Evolutionary conservation across 2,329 filamentous ascomycete species (phyloP).

Genomic region (Stromatinia cepivora): DNA sequence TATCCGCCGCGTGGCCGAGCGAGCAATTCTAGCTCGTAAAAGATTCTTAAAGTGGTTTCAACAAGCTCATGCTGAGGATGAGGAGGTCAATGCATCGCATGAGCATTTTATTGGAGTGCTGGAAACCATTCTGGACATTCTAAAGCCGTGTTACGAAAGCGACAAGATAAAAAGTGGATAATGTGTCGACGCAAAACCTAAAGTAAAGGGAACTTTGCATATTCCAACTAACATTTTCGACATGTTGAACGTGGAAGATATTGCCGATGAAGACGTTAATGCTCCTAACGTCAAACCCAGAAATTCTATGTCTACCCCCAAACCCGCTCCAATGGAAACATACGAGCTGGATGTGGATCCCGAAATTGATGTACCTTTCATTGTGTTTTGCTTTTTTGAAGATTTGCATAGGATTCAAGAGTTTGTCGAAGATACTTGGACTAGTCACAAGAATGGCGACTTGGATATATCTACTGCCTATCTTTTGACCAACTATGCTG

Average conservation of each 20-base stretch:
- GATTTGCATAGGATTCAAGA: neutral
- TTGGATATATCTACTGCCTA: neutral
- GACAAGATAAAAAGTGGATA: no score
- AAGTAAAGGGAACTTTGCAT: neutral
- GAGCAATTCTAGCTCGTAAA: neutral
- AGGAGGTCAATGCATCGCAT: neutral
- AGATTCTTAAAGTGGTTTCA: neutral
- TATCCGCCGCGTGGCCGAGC: neutral
- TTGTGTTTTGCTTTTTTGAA: neutral
- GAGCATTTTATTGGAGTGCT: neutral
- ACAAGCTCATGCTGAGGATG: neutral
- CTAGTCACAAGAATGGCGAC: neutral
- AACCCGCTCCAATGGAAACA: neutral
- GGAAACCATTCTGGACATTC: neutral
- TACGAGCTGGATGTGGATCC: neutral
- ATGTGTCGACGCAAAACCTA: rapidly evolving
- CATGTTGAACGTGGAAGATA: neutral
- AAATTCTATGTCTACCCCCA: no score
- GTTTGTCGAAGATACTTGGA: neutral
- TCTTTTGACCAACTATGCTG: neutral
- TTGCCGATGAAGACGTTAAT: neutral
- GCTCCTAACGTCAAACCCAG: neutral
- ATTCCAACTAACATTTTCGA: neutral
- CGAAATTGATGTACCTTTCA: neutral
- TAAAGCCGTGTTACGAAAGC: neutral